Evolutionary conservation across 2,329 filamentous ascomycete genomes (phyloP), one percentile per base, ranked within the genome.

Genomic region (Epichloe festucae): DNA sequence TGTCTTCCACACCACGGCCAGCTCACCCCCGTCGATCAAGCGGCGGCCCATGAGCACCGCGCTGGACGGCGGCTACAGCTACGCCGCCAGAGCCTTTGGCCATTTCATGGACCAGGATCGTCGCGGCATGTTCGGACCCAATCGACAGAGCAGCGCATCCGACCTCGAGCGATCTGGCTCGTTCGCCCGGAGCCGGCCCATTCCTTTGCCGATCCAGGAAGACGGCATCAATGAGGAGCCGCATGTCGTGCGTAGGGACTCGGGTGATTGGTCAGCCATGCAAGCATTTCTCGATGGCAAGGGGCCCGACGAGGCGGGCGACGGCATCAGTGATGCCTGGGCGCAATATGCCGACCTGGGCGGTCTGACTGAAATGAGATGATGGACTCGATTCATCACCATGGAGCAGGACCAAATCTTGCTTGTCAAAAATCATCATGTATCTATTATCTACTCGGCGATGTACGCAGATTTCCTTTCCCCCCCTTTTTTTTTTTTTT

Each of bases 271-370:
- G 67, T 57, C 59, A 10, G 62, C 62, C 10, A 68, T 69, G 66
- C 63, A 69, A 53, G 59, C 59, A 1, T 68, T 68, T 44, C 61
- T 70, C 50, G 63, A 66, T 35, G 60, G 56, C 31, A 55, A 52
- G 10, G 54, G 55, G 4, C 50, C 52, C 11, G 48, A 55, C 5
- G 52, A 52, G 21, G 51, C 54, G 54, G 48, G 35, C 51, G 10
- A 58, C 60, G 19, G 59, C 59, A 35, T 57, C 60, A 19, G 59
- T 57, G 34, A 58, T 65, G 67, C 67, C 4, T 76, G 71, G 72
- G 72, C 71, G 55, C 70, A 74, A 59, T 75, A 72, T 54, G 63
- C 66, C 31, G 70, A 73, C 12, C 59, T 76, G 4, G 73, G 73
- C 36, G 73, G 73, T 0, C 57, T 74, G 46, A 74, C 67, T 2